Evolutionary conservation across 176 grass and related monocot species (phyloP).

Genomic region (Elymus sibiricus): DNA sequence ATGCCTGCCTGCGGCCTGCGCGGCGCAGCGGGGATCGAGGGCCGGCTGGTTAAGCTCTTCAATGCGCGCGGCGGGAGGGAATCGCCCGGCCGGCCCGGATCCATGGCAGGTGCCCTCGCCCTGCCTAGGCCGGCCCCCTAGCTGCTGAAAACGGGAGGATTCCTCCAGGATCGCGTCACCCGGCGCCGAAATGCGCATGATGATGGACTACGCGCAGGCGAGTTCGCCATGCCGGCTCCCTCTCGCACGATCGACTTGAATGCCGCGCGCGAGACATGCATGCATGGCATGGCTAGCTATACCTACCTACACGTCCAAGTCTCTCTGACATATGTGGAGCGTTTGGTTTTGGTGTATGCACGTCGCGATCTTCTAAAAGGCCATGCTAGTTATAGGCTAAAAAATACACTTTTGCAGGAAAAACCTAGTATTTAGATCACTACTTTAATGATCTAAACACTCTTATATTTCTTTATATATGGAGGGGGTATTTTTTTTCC

Average conservation of each 20-base stretch:
- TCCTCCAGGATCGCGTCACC: conserved; percentile 36
- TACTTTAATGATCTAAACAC: too few species aligned
- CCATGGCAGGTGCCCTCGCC: not conserved
- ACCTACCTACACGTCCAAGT: not conserved
- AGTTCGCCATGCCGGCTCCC: conserved; percentile 13
- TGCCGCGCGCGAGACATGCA: conserved; percentile 17
- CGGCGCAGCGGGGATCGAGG: conserved; percentile 21
- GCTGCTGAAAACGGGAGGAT: conserved; percentile 29
- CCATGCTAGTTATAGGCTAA: too few species aligned
- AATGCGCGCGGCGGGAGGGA: conserved; percentile 14
- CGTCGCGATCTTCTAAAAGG: not conserved
- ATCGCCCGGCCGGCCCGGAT: not conserved
- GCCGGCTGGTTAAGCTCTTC: not conserved
- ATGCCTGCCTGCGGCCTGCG: conserved; percentile 10
- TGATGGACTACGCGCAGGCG: not conserved
- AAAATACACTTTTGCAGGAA: too few species aligned
- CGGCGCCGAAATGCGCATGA: conserved; percentile 25
- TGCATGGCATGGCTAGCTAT: not conserved
- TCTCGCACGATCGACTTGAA: conserved; percentile 2
- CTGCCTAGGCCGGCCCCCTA: not conserved
- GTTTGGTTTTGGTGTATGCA: not conserved
- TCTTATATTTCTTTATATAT: too few species aligned
- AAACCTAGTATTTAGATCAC: too few species aligned
- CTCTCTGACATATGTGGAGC: not conserved
- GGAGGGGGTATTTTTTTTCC: not conserved